Evolutionary conservation across 2,329 filamentous ascomycete genomes (phyloP).

Genomic region (Talaromyces atroroseus): DNA sequence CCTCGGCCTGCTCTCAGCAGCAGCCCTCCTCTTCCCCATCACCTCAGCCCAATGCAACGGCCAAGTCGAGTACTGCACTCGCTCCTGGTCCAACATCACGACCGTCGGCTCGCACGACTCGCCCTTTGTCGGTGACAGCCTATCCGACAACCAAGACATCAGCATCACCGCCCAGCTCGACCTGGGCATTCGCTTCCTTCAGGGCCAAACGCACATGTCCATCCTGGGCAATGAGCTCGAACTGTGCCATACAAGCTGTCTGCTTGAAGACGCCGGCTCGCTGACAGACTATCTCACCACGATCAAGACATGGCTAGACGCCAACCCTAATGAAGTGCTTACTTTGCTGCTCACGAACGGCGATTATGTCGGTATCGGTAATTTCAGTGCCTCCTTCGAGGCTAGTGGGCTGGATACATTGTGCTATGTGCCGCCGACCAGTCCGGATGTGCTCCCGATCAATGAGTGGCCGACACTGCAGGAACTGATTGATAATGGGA

Average conservation of each 20-base stretch:
- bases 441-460: conserved; percentile 26
- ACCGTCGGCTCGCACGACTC: conserved; percentile 61
- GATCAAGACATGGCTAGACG: conserved; percentile 57
- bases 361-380: conserved; percentile 37
- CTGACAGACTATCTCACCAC: conserved; percentile 52
- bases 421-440: conserved; percentile 32
- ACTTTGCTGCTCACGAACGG: conserved; percentile 60
- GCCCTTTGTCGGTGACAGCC: conserved; percentile 55
- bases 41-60: conserved; percentile 50
- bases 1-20: conserved; percentile 6
- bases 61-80: conserved; percentile 50
- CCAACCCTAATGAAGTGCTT: conserved; percentile 56
- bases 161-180: conserved; percentile 54
- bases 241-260: conserved; percentile 61
- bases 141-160: conserved; percentile 57
- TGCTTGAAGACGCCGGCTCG: conserved; percentile 54
- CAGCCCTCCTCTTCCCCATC: background rate
- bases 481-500: conserved; percentile 37
- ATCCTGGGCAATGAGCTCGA: conserved; percentile 47
- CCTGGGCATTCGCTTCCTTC: conserved; percentile 59
- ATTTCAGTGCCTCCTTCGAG: conserved; percentile 31
- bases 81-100: conserved; percentile 56
- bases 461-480: conserved; percentile 40
- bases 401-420: conserved; percentile 29
- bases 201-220: conserved; percentile 56